Conservation (phyloP, 2,329 filamentous ascomycete genomes). For the Paecilomyces sp. region DNA sequence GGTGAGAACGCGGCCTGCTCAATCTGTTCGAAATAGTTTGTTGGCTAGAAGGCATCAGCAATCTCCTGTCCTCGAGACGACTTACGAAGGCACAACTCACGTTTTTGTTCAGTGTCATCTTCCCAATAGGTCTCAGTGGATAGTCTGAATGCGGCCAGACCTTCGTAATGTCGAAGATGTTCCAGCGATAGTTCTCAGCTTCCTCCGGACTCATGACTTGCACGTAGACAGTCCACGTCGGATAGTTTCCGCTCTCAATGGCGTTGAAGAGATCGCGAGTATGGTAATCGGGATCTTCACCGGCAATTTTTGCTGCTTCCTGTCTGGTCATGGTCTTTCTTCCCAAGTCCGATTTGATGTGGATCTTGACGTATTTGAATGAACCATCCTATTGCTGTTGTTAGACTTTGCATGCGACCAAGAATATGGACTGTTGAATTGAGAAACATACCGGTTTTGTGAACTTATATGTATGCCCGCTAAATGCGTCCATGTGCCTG, state of each 20-base stretch:
- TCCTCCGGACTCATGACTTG: conserved; percentile 49
- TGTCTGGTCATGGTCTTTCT: conserved; percentile 47
- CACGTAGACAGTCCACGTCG: conserved; percentile 49
- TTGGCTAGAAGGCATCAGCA: conserved; percentile 16
- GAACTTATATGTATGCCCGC: conserved; percentile 58
- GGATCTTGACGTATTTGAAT: conserved; percentile 57
- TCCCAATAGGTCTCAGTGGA: conserved; percentile 43
- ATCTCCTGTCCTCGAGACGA: conserved; percentile 2
- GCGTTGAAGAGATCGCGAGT: conserved; percentile 55
- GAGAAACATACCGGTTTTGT: conserved; percentile 24
- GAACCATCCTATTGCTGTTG: conserved; percentile 40
- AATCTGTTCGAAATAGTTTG: conserved; percentile 60
- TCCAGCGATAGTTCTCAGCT: conserved; percentile 40
- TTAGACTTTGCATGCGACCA: too few species aligned
- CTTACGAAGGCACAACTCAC: conserved; percentile 13
- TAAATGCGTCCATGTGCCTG: conserved; percentile 58
- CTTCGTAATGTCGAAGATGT: conserved; percentile 53
- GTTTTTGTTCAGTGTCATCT: conserved; percentile 46
- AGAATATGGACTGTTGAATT: not conserved
- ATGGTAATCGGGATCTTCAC: conserved; percentile 51
- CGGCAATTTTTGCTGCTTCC: conserved; percentile 45
- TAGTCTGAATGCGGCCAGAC: conserved; percentile 47
- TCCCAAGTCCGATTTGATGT: conserved; percentile 35
- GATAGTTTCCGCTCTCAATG: conserved; percentile 51
- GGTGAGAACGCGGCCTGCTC: conserved; percentile 63